phyloP scores from a whole-genome alignment of 768 basidiomycete genomes.

The Termitomyces sp. region DNA sequence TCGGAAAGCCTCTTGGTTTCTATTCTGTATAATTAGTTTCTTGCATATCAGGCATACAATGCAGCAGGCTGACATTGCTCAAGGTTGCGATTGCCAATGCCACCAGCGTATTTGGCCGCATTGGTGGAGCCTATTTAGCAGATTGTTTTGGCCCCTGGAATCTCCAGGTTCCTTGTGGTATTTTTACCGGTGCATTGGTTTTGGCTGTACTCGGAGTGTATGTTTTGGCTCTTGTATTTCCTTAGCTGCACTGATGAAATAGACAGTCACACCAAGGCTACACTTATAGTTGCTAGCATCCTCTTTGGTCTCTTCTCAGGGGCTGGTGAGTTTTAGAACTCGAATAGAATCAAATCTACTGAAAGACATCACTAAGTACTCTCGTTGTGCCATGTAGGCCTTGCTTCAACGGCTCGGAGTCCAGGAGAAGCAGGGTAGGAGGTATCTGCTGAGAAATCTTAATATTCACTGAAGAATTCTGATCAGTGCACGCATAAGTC shows the following conservation, averaged over 20 bases:
- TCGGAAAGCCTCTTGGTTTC: conserved; percentile 11
- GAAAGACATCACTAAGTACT: conserved; percentile 20
- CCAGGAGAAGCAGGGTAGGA: conserved; percentile 31
- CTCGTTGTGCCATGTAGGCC: conserved; percentile 25
- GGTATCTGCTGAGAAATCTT: not conserved
- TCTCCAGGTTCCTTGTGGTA: conserved; percentile 4
- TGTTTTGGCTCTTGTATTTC: not conserved
- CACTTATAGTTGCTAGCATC: not conserved
- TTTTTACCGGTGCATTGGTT: conserved; percentile 16
- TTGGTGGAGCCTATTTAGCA: conserved; percentile 28
- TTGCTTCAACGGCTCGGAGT: conserved; percentile 23
- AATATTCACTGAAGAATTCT: not conserved
- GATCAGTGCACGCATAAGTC: conserved; percentile 30
- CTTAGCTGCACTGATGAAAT: not conserved
- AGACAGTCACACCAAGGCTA: not conserved
- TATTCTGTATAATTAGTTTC: too few species aligned
- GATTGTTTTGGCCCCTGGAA: conserved; percentile 26
- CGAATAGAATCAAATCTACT: not conserved
- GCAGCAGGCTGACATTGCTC: too few species aligned
- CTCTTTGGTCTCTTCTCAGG: not conserved
- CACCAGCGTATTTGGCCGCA: conserved; percentile 27
- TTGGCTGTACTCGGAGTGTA: conserved; percentile 33
- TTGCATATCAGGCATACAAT: too few species aligned
- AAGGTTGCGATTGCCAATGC: conserved; percentile 34
- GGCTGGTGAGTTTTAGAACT: not conserved